phyloP scores from a whole-genome alignment of 2,329 filamentous ascomycete genomes.

The Xylaria sp. region DNA sequence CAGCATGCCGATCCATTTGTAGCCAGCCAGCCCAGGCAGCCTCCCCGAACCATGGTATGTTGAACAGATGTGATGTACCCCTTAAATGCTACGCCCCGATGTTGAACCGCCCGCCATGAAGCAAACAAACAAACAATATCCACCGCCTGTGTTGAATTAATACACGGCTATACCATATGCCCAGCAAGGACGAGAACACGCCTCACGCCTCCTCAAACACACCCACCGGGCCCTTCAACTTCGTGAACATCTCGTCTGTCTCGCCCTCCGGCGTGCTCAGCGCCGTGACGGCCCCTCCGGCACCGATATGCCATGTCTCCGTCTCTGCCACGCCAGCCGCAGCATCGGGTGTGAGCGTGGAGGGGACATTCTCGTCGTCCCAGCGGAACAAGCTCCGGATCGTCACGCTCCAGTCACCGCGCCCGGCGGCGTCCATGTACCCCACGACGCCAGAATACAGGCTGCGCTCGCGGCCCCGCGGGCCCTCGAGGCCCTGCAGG shows the following conservation, averaged over 20 bases:
- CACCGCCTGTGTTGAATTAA: not conserved
- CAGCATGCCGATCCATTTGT: not conserved
- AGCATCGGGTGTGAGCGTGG: not conserved
- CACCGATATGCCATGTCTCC: constrained; percentile 84
- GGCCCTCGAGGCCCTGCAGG: constrained; percentile 73
- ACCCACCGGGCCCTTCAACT: constrained; percentile 69
- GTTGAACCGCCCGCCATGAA: constrained; percentile 33
- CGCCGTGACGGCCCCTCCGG: constrained; percentile 89
- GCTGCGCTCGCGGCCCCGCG: constrained; percentile 67
- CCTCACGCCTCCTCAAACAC: constrained; percentile 55
- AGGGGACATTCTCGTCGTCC: constrained; percentile 64
- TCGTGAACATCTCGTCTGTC: constrained; percentile 90
- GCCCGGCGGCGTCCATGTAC: constrained; percentile 86
- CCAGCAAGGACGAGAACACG: not conserved
- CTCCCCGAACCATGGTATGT: constrained; percentile 15
- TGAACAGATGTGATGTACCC: constrained; percentile 23
- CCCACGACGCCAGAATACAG: constrained; percentile 91
- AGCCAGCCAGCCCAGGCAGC: not conserved
- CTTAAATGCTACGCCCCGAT: constrained; percentile 10
- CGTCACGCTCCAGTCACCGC: constrained; percentile 90
- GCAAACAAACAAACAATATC: constrained; percentile 6
- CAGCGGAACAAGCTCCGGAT: constrained; percentile 84
- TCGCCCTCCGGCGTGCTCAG: constrained; percentile 84
- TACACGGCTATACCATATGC: not conserved
- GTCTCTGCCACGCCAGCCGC: constrained; percentile 1